Evolutionary conservation across 75 land plant species (phyloP).

Genomic region (Chamaecyparis obtusa): DNA sequence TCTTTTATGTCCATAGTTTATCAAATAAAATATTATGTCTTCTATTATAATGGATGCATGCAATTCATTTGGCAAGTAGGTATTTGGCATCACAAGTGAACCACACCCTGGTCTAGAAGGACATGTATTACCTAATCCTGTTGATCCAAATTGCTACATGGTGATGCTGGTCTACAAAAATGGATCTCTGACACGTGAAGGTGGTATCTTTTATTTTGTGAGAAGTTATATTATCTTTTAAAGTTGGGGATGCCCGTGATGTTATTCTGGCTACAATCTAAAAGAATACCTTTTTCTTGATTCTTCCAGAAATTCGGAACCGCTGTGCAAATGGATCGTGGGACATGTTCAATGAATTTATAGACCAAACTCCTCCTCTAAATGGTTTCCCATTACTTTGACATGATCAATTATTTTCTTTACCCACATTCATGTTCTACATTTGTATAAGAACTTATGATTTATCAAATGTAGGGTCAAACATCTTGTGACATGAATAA

Average conservation of each 20-base stretch:
- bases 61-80: constrained; percentile 39
- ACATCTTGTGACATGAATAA: background rate
- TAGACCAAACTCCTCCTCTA: constrained; percentile 70
- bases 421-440: background rate
- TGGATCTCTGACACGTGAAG: constrained; percentile 95
- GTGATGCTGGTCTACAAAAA: constrained; percentile 94
- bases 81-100: constrained; percentile 82
- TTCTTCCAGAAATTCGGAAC: constrained; percentile 73
- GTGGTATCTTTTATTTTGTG: constrained; percentile 22
- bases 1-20: background rate
- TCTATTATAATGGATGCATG: constrained; percentile 5
- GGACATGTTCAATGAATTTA: constrained; percentile 72
- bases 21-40: background rate
- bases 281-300: background rate
- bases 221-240: background rate
- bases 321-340: constrained; percentile 77
- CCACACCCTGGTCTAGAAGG: constrained; percentile 90
- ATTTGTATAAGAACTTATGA: background rate
- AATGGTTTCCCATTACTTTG: constrained; percentile 56
- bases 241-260: background rate
- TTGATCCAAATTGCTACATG: constrained; percentile 87
- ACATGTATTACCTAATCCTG: constrained; percentile 97
- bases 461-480: background rate
- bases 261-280: background rate
- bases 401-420: background rate